Evolutionary conservation across 2,329 filamentous ascomycete genomes (phyloP), one percentile per base, ranked within the genome.

Genomic region (Macrophomina pseudophaseolina): DNA sequence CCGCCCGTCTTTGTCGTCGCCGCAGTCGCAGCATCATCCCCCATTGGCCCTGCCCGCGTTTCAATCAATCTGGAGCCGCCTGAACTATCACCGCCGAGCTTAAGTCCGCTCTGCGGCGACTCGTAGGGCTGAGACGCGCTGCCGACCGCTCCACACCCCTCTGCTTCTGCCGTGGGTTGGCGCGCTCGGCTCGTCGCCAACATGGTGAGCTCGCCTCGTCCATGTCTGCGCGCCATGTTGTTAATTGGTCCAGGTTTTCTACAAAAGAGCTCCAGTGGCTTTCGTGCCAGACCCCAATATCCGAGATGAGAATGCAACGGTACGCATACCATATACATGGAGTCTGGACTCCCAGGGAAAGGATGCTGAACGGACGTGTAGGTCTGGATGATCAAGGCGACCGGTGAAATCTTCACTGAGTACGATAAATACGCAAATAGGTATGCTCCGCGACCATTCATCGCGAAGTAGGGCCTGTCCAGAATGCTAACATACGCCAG

Each of bases 201-300:
- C 33, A 79, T 79, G 77, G 77, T 79, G 73, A 53, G 48, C 54
- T 67, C 68, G 72, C 23, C 42, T 4, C 42, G 16, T 8, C 14
- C n/a, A 18, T 18, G 1, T 18, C n/a, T 38, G 9, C 42, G 28
- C 58, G n/a, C 58, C 12, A 3, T 35, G 7, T 12, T 49, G 74
- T 72, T 78, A 65, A 78, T 67, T 59, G 9, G 30, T 64, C 60
- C 76, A 98, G 94, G 94, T 99, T 73, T 86, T 97, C 70, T 97
- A 92, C 81, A 98, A 98, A 83, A 89, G 95, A 74, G 98, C 98
- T 81, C 94, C 94, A 66, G 93, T 98, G 75, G 89, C 92, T 81
- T 91, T 93, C 77, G 83, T 94, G 71, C 86, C 91, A 59, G 85
- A 86, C 56, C 90, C 91, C 28, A 83, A 86, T 63, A 87, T 94